phyloP scores from a whole-genome alignment of 228 moss, liverwort and hornwort genomes.

The Sphagnum magellanicum region DNA sequence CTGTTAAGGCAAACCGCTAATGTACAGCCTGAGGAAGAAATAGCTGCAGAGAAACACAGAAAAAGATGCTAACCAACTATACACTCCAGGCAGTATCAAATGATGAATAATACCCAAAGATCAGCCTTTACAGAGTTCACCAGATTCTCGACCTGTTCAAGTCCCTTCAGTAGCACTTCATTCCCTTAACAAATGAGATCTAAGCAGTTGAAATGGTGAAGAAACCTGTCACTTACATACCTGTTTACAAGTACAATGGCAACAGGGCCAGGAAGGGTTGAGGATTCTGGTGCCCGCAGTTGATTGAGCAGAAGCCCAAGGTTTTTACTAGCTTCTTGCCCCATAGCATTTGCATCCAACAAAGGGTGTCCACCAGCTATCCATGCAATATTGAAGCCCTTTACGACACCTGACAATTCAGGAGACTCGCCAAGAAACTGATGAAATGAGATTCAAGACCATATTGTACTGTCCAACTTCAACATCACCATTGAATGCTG shows the following conservation, averaged over 20 bases:
- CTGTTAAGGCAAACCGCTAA: slow-evolving; percentile 18
- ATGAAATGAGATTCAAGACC: too few species aligned
- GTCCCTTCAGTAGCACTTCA: too few species aligned
- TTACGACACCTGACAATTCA: slow-evolving; percentile 42
- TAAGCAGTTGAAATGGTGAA: not conserved
- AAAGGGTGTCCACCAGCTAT: slow-evolving; percentile 90
- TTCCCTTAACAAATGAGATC: too few species aligned
- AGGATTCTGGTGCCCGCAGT: slow-evolving; percentile 86
- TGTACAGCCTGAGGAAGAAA: too few species aligned
- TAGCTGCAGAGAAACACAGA: too few species aligned
- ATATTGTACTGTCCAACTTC: not conserved
- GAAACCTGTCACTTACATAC: slow-evolving; percentile 19
- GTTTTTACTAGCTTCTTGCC: slow-evolving; percentile 98
- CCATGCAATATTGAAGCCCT: slow-evolving; percentile 92
- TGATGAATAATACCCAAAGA: too few species aligned
- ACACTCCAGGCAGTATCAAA: too few species aligned
- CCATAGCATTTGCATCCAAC: slow-evolving; percentile 86
- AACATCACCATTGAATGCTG: not conserved
- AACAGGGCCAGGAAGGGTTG: slow-evolving; percentile 93
- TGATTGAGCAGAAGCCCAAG: slow-evolving; percentile 88
- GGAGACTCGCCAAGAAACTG: not conserved
- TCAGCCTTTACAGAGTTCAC: too few species aligned
- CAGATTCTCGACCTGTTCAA: too few species aligned
- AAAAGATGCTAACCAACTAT: too few species aligned
- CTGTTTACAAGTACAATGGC: slow-evolving; percentile 99